Evolutionary conservation across 176 grass and related monocot genomes (phyloP).

Genomic region (Zoysia japonica): DNA sequence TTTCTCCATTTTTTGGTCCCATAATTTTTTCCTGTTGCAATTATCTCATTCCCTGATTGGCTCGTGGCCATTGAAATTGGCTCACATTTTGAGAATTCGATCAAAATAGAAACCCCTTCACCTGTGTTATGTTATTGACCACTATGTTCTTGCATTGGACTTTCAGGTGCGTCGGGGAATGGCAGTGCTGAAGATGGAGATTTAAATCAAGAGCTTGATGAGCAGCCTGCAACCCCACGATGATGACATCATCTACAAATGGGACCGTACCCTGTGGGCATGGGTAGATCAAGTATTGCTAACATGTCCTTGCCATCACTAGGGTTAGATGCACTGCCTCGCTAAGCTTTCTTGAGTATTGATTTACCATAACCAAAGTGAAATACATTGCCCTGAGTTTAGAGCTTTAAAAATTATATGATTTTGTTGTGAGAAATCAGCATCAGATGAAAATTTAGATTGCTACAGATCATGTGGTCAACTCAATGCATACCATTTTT

Average conservation of each 20-base stretch:
- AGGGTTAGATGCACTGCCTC: neutral
- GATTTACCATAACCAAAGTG: no score
- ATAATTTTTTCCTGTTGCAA: no score
- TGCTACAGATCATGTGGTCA: neutral
- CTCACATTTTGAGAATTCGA: no score
- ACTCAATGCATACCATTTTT: neutral
- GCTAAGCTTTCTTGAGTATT: neutral
- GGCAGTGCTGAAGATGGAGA: conserved; percentile 33
- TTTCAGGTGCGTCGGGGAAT: no score
- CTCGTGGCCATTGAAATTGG: no score
- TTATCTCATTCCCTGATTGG: no score
- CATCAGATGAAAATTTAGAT: no score
- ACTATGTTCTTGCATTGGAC: no score
- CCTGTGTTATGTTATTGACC: no score
- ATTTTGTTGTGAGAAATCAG: neutral
- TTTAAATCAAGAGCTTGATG: conserved; percentile 42
- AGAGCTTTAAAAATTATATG: neutral
- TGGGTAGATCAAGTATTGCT: conserved; percentile 82
- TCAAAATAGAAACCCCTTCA: no score
- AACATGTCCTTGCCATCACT: neutral
- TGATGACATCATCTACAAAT: conserved; percentile 90
- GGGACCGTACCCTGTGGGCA: conserved; percentile 70
- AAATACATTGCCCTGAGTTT: conserved; percentile 10
- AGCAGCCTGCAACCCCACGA: conserved; percentile 72
- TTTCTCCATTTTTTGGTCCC: no score